Base-by-base conservation (phyloP, 75 land plant species). In the Pinus albicaulis region DNA sequence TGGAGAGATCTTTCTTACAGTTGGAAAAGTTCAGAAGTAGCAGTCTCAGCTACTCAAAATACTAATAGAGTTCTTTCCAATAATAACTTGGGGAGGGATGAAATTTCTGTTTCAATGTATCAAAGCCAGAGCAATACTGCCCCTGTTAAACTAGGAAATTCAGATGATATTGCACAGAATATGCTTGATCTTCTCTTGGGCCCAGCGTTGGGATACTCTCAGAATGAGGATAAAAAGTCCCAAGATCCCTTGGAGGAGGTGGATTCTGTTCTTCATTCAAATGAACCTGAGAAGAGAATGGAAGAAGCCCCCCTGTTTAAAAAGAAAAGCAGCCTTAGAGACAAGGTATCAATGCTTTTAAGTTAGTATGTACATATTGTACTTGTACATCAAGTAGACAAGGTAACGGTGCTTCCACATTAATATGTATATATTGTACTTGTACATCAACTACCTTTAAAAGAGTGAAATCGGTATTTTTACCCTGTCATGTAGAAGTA, bases 111-210 rank as follows among this genome's bases (percentile, higher is more conserved):
- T 34, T n/a, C 34, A 68, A 41, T 38, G 48, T 20, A 8, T 41
- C 71, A 68, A 68, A 41, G 53, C 4, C 24, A 41, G 52, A 68
- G 48, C 3, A 41, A 68, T 38, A 20, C 52, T 11, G 48, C 41
- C 41, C 34, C 48, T 68, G 17, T 8, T n/a, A 41, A 20, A 28
- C 5, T 41, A 38, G 71, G 71, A 68, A n/a, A 3, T n/a, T 44
- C 71, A 68, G 71, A 68, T 3, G 71, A 68, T 68, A n/a, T 68
- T 68, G 52, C 52, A n/a, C 71, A 68, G 19, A 68, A 68, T 36
- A 68, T 68, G 71, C 52, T 68, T 19, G 71, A 68, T 68, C 71
- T 68, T 41, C 52, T 68, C 3, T 20, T 68, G 52, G 71, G 71
- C 1, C 71, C 71, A 68, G 20, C 71, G 1, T 44, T 68, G n/a